Base-by-base conservation (phyloP, 306 rosid species). In the Notholithocarpus densiflorus region DNA sequence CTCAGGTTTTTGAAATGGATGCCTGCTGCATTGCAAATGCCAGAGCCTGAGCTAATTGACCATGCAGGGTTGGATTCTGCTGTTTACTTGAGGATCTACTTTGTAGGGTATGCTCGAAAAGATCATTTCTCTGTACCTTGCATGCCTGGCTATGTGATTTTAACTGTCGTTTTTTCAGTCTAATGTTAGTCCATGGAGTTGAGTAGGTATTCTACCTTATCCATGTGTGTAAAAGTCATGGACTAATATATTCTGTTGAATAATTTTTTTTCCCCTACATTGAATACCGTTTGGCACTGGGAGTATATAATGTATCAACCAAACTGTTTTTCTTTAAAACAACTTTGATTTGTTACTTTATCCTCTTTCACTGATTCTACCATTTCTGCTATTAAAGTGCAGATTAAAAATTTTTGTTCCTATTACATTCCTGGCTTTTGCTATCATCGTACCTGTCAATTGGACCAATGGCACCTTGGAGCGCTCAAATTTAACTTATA, bases 11-110 rank as follows among this genome's bases (percentile, higher is more conserved):
- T 95, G 84, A 95, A 81, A 48, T 95, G 98, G 98, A 92, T 92
- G 98, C 97, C 93, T 48, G 98, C 84, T 9, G 97, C 98, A 23
- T 80, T 95, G 87, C 86, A 84, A 85, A 95, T 95, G 98, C 98
- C 98, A 3, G 98, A 95, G 85, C 97, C 96, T 13, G 98, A 95
- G 88, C 81, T 95, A 51, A 85, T 95, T 65, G 92, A 90, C 19
- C 98, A 95, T 60, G 98, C 98, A 0, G 98, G 98, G 61, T 84
- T 95, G 86, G 98, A 95, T 80, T 95, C 98, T 73, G 97, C 89
- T 43, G 96, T 89, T 32, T 95, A 91, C 86, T 79, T 95, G 88
- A 89, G 99, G 87, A 95, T 95, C 81, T 95, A 95, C 86, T 85
- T 93, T 84, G 85, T 84, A 19, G 99, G 99, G 99, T 95, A 89